phyloP scores from a whole-genome alignment of 176 grass and related monocot species.

The Cenchrus fungigraminus region DNA sequence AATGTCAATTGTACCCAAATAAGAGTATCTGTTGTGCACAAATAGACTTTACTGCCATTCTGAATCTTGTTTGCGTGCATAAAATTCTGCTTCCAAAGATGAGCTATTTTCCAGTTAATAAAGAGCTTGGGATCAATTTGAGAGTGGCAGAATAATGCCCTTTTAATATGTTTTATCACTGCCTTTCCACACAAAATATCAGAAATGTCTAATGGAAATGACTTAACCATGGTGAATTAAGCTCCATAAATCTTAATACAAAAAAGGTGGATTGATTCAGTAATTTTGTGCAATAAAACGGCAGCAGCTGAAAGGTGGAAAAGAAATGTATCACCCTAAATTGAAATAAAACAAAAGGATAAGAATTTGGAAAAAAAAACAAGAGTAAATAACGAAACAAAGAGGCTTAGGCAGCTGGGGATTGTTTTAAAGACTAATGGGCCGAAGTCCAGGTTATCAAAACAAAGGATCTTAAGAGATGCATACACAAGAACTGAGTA shows the following conservation, averaged over 20 bases:
- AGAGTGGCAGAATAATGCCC: neutral
- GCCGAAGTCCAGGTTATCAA: neutral
- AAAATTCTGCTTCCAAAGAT: neutral
- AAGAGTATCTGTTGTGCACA: neutral
- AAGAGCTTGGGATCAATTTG: neutral
- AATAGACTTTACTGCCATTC: neutral
- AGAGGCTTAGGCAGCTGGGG: neutral
- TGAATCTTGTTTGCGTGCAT: neutral
- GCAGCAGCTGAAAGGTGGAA: neutral
- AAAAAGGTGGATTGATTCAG: neutral
- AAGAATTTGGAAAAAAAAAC: neutral
- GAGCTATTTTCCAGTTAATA: neutral
- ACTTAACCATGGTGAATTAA: neutral
- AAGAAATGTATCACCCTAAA: neutral
- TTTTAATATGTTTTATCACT: neutral
- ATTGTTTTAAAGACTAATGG: neutral
- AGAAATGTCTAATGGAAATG: neutral
- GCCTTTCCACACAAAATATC: neutral
- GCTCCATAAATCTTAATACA: neutral
- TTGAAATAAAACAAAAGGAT: neutral
- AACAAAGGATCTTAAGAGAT: neutral
- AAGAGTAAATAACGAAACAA: neutral
- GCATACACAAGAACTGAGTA: neutral
- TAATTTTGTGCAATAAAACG: neutral
- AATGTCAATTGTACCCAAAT: conserved; percentile 5